Base-by-base conservation (phyloP, 306 rosid species). In the Biancaea sappan region DNA sequence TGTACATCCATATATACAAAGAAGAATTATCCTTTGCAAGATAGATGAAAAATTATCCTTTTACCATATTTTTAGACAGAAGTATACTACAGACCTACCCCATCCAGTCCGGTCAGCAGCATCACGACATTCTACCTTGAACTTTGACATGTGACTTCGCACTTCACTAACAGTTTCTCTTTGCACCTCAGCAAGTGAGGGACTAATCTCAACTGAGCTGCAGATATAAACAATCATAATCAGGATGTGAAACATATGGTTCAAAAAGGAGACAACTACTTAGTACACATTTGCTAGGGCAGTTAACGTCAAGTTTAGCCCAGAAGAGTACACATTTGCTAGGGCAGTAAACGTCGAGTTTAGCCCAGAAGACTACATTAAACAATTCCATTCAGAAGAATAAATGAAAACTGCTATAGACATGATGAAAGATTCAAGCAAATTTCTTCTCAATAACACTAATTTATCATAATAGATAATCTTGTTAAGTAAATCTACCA, bases 141-240 rank as follows among this genome's bases (percentile, higher is more conserved):
- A 94, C 84, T 91, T 89, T 32, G 97, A 86, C 65, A 82, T 80
- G 82, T 94, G 98, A 81, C 91, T 88, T 37, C 74, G 87, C 79
- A 94, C 86, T 80, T 84, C 90, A 73, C 92, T 79, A 64, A 94
- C 91, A 61, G 98, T 94, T 83, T 88, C 89, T 83, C 85, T 84
- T 77, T 91, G 98, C 81, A 84, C 89, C 83, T 88, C 91, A 15
- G 97, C 96, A 83, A 91, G 90, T 57, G 96, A 79, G 31, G 94
- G 88, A 84, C 98, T 94, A 69, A 94, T 92, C 85, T 94, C 98
- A 74, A 94, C 98, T 81, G 97, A 91, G 78, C 98, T 91, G 90
- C 50, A 79, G 76, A 80, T 44, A 69, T 76, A 75, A 72, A 77
- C 65, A 86, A 72, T 59, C 40, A 53, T 53, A 78, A 60, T 67